Evolutionary conservation across 148 eudicot species (phyloP).

Genomic region (Cornus florida): DNA sequence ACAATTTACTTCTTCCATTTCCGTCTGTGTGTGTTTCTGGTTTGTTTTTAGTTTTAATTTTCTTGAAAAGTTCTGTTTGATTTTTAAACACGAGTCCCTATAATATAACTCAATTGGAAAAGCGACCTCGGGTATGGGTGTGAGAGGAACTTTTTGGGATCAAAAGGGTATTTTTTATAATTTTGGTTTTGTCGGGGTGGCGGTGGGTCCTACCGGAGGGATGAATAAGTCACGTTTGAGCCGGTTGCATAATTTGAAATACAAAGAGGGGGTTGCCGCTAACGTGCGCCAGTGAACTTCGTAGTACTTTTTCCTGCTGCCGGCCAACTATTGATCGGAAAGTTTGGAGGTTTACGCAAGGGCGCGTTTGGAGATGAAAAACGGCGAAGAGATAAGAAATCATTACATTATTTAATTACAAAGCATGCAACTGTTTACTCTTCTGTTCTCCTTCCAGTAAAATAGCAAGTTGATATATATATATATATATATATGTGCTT

Average conservation of each 20-base stretch:
- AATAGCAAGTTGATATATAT: no score
- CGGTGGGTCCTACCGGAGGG: constrained; percentile 12
- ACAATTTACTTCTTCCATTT: constrained; percentile 1
- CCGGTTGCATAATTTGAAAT: constrained; percentile 17
- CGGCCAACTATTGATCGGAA: constrained; percentile 10
- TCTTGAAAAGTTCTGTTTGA: constrained; percentile 5
- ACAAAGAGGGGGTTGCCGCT: constrained; percentile 10
- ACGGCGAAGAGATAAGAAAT: no score
- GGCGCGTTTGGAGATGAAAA: background rate
- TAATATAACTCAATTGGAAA: background rate
- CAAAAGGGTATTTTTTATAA: background rate
- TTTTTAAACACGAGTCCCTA: constrained; percentile 23
- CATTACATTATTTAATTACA: no score
- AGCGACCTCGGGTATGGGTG: background rate
- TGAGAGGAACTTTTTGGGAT: constrained; percentile 4
- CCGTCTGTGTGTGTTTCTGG: background rate
- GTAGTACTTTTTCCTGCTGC: background rate
- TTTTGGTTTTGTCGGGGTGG: background rate
- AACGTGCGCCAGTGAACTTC: constrained; percentile 25
- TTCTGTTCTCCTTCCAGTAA: no score
- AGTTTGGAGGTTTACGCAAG: background rate
- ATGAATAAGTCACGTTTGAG: constrained; percentile 23
- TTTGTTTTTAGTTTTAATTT: constrained; percentile 1
- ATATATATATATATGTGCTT: no score
- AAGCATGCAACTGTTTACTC: no score